Percentiles rank a stretch among this genome's conserved stretches.
Conservation (phyloP, 2,329 filamentous ascomycete genomes). For the Alternaria gaisen region DNA sequence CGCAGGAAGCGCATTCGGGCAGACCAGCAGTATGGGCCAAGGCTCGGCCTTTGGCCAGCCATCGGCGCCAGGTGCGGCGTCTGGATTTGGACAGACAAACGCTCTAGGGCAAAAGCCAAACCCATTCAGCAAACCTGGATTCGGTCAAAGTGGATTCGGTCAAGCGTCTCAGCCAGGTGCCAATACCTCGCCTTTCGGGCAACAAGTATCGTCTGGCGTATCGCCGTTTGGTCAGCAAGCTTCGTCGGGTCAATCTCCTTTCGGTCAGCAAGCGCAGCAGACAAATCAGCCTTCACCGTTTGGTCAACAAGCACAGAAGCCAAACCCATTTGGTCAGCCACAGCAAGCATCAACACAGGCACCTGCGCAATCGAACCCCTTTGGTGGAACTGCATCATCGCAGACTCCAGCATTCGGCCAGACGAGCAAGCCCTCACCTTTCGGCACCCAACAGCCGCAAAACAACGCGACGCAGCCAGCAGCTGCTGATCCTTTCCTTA, state of each 20-base stretch:
- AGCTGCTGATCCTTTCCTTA: slow-evolving; percentile 37
- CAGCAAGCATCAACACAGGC: slow-evolving; percentile 11
- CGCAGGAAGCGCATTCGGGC: slow-evolving; percentile 33
- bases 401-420: slow-evolving; percentile 42
- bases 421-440: slow-evolving; percentile 45
- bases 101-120: slow-evolving; percentile 36
- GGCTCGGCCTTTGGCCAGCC: slow-evolving; percentile 48
- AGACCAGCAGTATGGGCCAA: slow-evolving; percentile 22
- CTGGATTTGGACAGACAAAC: slow-evolving; percentile 46
- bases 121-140: slow-evolving; percentile 55
- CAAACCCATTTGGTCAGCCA: slow-evolving; percentile 14
- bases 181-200: slow-evolving; percentile 42
- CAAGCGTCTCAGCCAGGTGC: slow-evolving; percentile 53
- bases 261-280: slow-evolving; percentile 34
- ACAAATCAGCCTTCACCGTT: slow-evolving; percentile 24
- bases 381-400: slow-evolving; percentile 23
- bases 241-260: slow-evolving; percentile 30
- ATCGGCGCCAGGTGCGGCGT: slow-evolving; percentile 38
- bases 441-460: slow-evolving; percentile 24
- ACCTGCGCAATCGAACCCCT: slow-evolving; percentile 27
- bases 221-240: slow-evolving; percentile 41
- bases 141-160: slow-evolving; percentile 53
- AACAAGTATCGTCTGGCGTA: slow-evolving; percentile 41
- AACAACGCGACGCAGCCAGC: slow-evolving; percentile 11
- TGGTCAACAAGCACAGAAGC: slow-evolving; percentile 27